A percentile compares a stretch with the other conserved stretches of the same genome.
Conservation (phyloP, 2,329 filamentous ascomycete genomes). For the Colletotrichum tamarilloi region DNA sequence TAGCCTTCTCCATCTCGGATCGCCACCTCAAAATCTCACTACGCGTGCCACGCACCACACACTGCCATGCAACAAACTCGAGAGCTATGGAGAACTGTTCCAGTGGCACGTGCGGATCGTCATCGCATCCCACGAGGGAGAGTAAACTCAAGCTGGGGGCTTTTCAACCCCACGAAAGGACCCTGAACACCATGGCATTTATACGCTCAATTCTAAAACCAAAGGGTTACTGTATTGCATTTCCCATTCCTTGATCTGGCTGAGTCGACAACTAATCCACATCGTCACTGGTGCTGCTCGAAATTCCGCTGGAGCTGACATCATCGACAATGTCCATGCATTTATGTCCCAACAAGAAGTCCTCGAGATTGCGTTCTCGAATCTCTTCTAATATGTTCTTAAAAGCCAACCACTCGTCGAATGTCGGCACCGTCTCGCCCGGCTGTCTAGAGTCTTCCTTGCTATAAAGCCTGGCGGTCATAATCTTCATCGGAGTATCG, state of each 20-base stretch:
- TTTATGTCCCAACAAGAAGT: neutral
- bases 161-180: neutral
- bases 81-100: neutral
- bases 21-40: neutral
- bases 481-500: slow-evolving; percentile 17
- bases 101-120: slow-evolving; percentile 7
- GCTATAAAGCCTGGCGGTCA: slow-evolving; percentile 9
- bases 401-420: slow-evolving; percentile 3
- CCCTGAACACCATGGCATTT: neutral
- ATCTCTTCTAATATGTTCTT: slow-evolving; percentile 13
- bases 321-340: neutral
- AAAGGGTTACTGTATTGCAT: neutral
- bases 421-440: slow-evolving; percentile 5
- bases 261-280: neutral
- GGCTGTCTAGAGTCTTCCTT: neutral
- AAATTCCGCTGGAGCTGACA: neutral
- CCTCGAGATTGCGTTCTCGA: neutral
- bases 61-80: neutral
- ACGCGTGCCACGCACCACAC: neutral
- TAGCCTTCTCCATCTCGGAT: slow-evolving; percentile 3
- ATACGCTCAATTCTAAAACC: neutral
- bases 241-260: neutral
- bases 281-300: neutral
- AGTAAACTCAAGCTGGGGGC: neutral
- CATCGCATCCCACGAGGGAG: neutral